Conservation (phyloP, 257 asterid species). For the Voacanga thouarsii region DNA sequence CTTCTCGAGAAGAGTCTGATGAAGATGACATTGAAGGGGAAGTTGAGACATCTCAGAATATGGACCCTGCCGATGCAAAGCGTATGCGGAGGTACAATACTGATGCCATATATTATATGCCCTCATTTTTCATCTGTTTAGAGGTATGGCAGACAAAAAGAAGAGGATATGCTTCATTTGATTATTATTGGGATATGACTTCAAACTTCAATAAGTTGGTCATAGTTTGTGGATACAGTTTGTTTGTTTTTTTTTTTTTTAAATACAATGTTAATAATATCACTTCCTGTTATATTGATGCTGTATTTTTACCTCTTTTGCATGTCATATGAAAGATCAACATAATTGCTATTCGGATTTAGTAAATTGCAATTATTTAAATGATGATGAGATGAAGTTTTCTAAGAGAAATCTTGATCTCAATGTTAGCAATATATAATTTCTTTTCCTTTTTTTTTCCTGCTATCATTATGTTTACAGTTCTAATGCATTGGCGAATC, state of each 20-base stretch:
- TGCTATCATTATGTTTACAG: background rate
- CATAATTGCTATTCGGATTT: background rate
- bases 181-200: background rate
- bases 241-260: too few relatives aligned
- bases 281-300: background rate
- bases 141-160: background rate
- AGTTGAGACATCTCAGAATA: conserved; percentile 54
- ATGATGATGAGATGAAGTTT: background rate
- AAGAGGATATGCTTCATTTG: background rate
- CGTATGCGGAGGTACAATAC: conserved; percentile 95
- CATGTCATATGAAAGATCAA: background rate
- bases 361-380: background rate
- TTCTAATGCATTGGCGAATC: background rate
- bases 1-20: conserved; percentile 83
- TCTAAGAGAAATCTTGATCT: background rate
- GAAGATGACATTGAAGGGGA: conserved; percentile 93
- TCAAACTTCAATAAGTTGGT: background rate
- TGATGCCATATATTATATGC: conserved; percentile 14
- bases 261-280: background rate
- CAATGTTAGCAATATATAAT: background rate
- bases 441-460: background rate
- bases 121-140: conserved; percentile 6
- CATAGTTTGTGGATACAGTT: background rate
- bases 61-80: conserved; percentile 68
- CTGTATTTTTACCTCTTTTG: too few relatives aligned